These are phyloP conservation scores for Oryza australiensis DNA, from an alignment of 176 grass and related monocot species.

Conservation along the genomic window DNA sequence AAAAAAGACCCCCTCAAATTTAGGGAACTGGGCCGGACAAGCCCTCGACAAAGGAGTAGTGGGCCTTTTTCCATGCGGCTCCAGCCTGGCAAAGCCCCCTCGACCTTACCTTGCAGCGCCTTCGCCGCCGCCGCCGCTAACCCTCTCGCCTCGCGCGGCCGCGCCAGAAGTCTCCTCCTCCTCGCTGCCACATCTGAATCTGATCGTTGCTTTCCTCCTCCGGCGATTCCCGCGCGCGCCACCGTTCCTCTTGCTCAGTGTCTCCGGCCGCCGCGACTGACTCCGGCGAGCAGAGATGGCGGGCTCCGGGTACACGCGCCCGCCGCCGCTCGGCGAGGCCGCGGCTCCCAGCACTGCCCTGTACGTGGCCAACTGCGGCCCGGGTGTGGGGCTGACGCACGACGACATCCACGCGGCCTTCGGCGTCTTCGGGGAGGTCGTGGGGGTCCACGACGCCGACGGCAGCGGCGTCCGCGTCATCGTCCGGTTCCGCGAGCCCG, in stretches of 20 bases:
- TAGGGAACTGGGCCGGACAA: neutral
- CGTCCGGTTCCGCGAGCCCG: constrained; percentile 63
- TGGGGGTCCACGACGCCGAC: constrained; percentile 61
- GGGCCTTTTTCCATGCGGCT: neutral
- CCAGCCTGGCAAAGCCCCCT: neutral
- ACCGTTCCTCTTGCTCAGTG: neutral
- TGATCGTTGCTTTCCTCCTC: neutral
- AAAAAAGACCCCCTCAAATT: neutral
- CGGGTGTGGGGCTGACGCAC: constrained; percentile 66
- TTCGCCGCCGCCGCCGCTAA: neutral
- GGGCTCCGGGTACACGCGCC: constrained; percentile 51
- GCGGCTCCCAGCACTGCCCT: constrained; percentile 41
- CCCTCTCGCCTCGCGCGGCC: too few species aligned
- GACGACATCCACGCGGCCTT: constrained; percentile 55
- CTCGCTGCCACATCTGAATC: too few species aligned
- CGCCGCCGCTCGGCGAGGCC: constrained; percentile 24
- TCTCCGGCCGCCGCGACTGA: neutral
- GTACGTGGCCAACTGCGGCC: constrained; percentile 89
- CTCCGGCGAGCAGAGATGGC: constrained; percentile 26
- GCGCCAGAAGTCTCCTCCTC: neutral
- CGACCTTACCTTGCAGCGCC: neutral
- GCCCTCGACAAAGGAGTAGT: neutral
- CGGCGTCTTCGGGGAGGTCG: constrained; percentile 63
- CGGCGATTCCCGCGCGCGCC: too few species aligned
- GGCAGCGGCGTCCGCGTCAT: constrained; percentile 65